These are phyloP conservation scores for Penicillium brevicompactum DNA, from an alignment of 2,329 filamentous ascomycete genomes.

Conservation along the genomic window DNA sequence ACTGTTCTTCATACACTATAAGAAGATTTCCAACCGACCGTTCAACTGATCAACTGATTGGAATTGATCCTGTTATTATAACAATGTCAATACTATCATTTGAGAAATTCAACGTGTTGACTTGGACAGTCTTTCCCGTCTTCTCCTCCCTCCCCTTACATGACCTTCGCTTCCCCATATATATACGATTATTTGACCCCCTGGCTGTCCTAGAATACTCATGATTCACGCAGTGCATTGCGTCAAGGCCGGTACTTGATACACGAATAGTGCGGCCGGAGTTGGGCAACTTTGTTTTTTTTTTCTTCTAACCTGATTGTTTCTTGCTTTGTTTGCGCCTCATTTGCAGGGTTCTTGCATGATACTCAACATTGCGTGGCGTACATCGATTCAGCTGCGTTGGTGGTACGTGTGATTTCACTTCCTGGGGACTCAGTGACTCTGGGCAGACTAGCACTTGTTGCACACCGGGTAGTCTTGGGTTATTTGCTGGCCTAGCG, in stretches of 20 bases:
- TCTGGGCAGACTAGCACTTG: not conserved
- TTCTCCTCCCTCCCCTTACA: not conserved
- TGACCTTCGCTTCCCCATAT: not conserved
- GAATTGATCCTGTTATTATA: constrained; percentile 14
- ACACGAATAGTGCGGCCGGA: constrained; percentile 16
- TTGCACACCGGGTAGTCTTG: not conserved
- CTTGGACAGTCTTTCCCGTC: not conserved
- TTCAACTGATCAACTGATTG: constrained; percentile 8
- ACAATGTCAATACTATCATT: constrained; percentile 9
- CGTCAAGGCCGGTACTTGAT: constrained; percentile 12
- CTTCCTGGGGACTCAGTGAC: not conserved
- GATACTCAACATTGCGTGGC: not conserved
- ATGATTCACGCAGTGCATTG: constrained; percentile 8
- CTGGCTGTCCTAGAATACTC: not conserved
- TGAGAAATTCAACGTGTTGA: constrained; percentile 10
- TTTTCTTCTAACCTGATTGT: not conserved
- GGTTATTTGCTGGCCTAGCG: not conserved
- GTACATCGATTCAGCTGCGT: not conserved
- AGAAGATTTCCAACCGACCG: not conserved
- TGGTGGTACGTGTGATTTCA: not conserved
- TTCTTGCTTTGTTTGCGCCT: not conserved
- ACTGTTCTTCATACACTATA: not conserved
- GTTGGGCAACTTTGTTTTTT: constrained; percentile 7
- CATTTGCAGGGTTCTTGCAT: not conserved
- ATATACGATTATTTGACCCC: not conserved